phyloP scores from a whole-genome alignment of 805 yeast genomes.

The Ogataea dorogensis region DNA sequence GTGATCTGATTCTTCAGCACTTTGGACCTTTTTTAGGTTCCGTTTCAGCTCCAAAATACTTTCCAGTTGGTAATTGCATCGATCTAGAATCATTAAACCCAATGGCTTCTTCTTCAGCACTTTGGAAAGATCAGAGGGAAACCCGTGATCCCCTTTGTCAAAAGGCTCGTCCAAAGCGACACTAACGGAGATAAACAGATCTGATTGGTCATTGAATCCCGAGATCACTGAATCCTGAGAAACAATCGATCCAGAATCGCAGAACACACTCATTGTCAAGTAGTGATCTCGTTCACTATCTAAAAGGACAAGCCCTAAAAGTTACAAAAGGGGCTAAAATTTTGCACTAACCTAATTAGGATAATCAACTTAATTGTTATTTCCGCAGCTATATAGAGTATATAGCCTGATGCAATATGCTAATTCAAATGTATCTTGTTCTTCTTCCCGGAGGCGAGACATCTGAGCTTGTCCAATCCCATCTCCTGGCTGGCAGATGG shows the following conservation, averaged over 20 bases:
- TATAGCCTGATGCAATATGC: conserved; percentile 1
- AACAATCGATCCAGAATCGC: conserved; percentile 2
- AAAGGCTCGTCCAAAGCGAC: background rate
- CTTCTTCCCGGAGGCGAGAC: conserved; percentile 15
- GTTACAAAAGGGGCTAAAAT: conserved; percentile 3
- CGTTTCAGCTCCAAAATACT: conserved; percentile 8
- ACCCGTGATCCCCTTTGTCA: background rate
- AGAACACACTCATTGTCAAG: background rate
- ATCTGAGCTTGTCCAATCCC: conserved; percentile 14
- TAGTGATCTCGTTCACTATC: background rate
- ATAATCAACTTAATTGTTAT: background rate
- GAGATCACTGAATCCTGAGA: conserved; percentile 20
- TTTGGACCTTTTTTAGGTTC: conserved; percentile 6
- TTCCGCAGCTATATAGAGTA: background rate
- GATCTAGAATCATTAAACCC: conserved; percentile 2
- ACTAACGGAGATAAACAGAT: conserved; percentile 15
- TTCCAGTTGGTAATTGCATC: conserved; percentile 5
- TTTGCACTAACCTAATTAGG: conserved; percentile 4
- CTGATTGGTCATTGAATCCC: conserved; percentile 18
- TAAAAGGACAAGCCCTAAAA: conserved; percentile 1
- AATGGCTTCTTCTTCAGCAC: background rate
- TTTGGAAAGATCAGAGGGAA: background rate
- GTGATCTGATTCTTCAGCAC: background rate
- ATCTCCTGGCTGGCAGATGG: conserved; percentile 5
- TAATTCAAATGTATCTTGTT: conserved; percentile 12